A percentile compares a stretch with the other conserved stretches of the same genome.
These are phyloP conservation scores for Rhynchospora tenuis DNA, from an alignment of 176 grass and related monocot genomes.

Conservation along the genomic window DNA sequence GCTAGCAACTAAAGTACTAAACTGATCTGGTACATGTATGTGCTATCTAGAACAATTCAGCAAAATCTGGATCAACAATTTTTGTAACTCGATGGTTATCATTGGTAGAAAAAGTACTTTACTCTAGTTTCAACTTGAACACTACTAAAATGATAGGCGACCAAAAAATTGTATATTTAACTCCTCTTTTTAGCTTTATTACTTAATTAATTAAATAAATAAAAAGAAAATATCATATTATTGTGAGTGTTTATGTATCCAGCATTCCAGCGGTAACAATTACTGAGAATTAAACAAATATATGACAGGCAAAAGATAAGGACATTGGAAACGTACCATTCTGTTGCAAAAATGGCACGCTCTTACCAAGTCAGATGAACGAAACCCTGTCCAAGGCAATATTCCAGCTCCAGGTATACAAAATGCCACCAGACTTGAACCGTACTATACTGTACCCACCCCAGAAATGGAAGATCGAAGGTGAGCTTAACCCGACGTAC, in stretches of 20 bases:
- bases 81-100: background rate
- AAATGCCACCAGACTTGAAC: conserved; percentile 89
- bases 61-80: background rate
- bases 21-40: background rate
- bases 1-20: background rate
- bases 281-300: background rate
- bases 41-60: background rate
- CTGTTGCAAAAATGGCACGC: conserved; percentile 91
- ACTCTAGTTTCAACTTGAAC: background rate
- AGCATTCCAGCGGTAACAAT: background rate
- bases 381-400: conserved; percentile 46
- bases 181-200: background rate
- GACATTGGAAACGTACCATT: conserved; percentile 66
- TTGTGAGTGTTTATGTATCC: background rate
- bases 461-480: conserved; percentile 70
- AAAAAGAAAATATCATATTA: background rate
- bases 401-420: conserved; percentile 84
- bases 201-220: background rate
- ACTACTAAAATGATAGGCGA: background rate
- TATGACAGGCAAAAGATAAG: conserved; percentile 45
- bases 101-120: background rate
- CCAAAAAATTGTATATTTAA: background rate
- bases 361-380: conserved; percentile 74
- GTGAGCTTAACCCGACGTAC: conserved; percentile 69
- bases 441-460: conserved; percentile 78